Base-by-base conservation (phyloP, 2,329 filamentous ascomycete species). In the Colletotrichum acutatum region DNA sequence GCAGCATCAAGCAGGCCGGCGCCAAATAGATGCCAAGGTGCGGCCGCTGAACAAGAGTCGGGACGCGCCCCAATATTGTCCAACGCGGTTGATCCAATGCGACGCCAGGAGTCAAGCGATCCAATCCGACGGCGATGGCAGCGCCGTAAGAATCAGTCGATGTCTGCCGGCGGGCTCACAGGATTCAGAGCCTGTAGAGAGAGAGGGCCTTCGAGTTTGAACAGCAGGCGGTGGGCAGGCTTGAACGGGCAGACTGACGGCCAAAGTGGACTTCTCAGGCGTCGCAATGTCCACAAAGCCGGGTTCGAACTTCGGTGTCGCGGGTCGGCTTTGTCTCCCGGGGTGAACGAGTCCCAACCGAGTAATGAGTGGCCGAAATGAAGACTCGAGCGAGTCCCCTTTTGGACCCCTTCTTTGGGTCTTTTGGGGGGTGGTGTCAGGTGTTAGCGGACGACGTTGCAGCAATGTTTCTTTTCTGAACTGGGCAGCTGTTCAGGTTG, bases 241-340 rank as follows among this genome's bases (percentile, higher is more conserved):
- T 54, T 14, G 52, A 14, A 28, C 26, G 14, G 52, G 52, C 52
- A 49, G 42, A 49, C 19, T 49, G 42, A 49, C 42, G 42, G 42
- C n/a, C 42, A 49, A n/a, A 37, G 8, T 42, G 52, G 49, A 16
- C 58, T 72, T 70, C 24, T 34, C 67, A 28, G 53, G 49, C 59
- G 69, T 72, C 59, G 70, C 70, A 72, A 72, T 72, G 59, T 72
- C 70, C 66, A 72, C 70, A 70, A 69, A 34, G 70, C 54, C 66
- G 53, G 68, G 63, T 46, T 61, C 57, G 37, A 57, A 42, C 34
- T 22, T 19, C 34, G 66, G 28, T 12, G 64, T 54, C 32, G 57
- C 32, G 53, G 63, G 30, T 46, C 26, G 66, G 52, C 37, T 60
- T 32, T 65, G 54, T 26, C 64, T 68, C 62, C 37, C 53, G 52